Evolutionary conservation across 805 yeast genomes (phyloP).

Genomic region (Wickerhamomyces alni): DNA sequence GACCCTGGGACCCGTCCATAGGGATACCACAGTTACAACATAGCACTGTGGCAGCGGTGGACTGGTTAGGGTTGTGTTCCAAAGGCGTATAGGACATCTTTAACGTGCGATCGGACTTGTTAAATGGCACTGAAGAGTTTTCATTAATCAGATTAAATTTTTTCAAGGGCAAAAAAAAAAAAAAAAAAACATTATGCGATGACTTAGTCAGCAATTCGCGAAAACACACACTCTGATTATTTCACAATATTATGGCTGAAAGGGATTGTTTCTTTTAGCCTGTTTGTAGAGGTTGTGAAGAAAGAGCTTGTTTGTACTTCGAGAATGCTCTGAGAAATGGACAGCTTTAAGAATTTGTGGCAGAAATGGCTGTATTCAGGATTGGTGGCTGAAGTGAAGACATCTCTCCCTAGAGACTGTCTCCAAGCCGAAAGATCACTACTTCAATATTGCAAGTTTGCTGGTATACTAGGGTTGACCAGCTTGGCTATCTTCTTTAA

Average conservation of each 20-base stretch:
- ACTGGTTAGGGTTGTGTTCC: slow-evolving; percentile 28
- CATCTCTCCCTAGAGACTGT: slow-evolving; percentile 23
- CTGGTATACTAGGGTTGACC: slow-evolving; percentile 13
- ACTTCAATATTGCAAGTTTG: slow-evolving; percentile 18
- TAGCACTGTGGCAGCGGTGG: slow-evolving; percentile 70
- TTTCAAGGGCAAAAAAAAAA: background rate
- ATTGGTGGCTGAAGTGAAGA: slow-evolving; percentile 7
- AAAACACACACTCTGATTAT: too few species aligned
- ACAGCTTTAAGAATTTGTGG: background rate
- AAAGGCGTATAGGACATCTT: slow-evolving; percentile 33
- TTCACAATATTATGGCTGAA: too few species aligned
- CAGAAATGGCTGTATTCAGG: slow-evolving; percentile 1
- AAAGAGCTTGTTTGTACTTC: too few species aligned
- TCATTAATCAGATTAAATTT: too few species aligned
- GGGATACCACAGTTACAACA: slow-evolving; percentile 99
- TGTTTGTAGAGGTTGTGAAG: background rate
- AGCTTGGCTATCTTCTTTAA: slow-evolving; percentile 18
- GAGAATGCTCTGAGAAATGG: background rate
- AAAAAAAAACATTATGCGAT: slow-evolving; percentile 5
- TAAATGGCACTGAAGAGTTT: too few species aligned
- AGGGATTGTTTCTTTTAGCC: too few species aligned
- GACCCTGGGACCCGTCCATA: slow-evolving; percentile 89
- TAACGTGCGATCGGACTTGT: too few species aligned
- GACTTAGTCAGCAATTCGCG: background rate
- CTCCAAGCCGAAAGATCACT: slow-evolving; percentile 22